Evolutionary conservation across 495 filamentous ascomycete genomes (phyloP).

Genomic region (Neurospora pannonica): DNA sequence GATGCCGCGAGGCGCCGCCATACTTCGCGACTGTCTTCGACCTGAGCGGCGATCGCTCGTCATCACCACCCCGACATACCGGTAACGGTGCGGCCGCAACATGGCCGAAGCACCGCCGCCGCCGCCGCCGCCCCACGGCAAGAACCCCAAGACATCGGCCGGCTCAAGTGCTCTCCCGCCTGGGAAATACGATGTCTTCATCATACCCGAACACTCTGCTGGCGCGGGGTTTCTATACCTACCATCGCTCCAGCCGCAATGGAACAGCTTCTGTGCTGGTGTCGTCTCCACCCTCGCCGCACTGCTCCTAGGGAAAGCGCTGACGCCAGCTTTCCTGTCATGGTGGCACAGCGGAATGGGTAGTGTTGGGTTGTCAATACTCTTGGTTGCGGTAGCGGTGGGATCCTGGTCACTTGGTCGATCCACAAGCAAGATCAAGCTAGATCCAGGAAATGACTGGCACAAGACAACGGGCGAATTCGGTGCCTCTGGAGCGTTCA

Average conservation of each 20-base stretch:
- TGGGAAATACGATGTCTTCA: constrained; percentile 93
- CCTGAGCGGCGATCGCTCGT: no score
- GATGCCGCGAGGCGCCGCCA: constrained; percentile 17
- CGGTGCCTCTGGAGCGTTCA: constrained; percentile 13
- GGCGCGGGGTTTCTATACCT: constrained; percentile 90
- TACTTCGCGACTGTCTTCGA: background rate
- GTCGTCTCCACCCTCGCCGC: constrained; percentile 60
- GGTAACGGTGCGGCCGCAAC: constrained; percentile 11
- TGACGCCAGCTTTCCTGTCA: constrained; percentile 57
- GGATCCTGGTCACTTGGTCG: constrained; percentile 68
- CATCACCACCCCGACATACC: background rate
- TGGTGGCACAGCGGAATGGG: constrained; percentile 59
- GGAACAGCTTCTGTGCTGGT: constrained; percentile 86
- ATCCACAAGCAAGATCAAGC: background rate
- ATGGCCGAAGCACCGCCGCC: constrained; percentile 46
- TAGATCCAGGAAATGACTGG: background rate
- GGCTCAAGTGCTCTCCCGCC: constrained; percentile 52
- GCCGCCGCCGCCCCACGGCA: constrained; percentile 63
- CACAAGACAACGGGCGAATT: constrained; percentile 11
- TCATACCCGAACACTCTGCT: constrained; percentile 88
- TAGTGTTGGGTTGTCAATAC: constrained; percentile 49
- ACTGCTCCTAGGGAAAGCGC: constrained; percentile 55
- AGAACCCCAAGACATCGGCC: constrained; percentile 43
- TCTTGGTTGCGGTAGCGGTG: constrained; percentile 59
- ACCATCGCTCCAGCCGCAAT: constrained; percentile 72